A percentile compares a stretch with the other conserved stretches of the same genome.
Evolutionary conservation across 2,329 filamentous ascomycete species (phyloP).

Genomic region (Ceratocystiopsis minuta): DNA sequence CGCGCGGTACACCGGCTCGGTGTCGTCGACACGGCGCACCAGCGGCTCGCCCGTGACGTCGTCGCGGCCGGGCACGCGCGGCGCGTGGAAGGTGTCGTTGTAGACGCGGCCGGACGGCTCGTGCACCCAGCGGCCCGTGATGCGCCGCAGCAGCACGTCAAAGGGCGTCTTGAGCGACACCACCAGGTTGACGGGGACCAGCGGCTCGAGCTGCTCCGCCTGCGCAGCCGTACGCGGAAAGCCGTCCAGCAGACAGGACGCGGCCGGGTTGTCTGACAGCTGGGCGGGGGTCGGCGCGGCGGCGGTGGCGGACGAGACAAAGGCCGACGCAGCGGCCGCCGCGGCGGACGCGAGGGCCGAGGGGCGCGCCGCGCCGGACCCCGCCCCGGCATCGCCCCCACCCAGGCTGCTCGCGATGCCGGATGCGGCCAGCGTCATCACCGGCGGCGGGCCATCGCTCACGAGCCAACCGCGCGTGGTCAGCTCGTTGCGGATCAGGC

Average conservation of each 20-base stretch:
- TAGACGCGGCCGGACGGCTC: constrained; percentile 82
- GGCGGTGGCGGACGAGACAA: constrained; percentile 21
- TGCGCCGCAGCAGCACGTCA: constrained; percentile 73
- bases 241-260: constrained; percentile 89
- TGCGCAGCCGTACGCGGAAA: constrained; percentile 81
- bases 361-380: too few species aligned
- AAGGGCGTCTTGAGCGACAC: constrained; percentile 74
- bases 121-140: constrained; percentile 86
- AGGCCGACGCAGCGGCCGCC: constrained; percentile 13
- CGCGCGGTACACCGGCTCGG: constrained; percentile 66
- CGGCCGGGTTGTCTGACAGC: constrained; percentile 50
- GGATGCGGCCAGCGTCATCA: constrained; percentile 33
- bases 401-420: constrained; percentile 14
- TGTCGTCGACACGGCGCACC: constrained; percentile 70
- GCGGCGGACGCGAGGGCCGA: constrained; percentile 8
- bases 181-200: constrained; percentile 90
- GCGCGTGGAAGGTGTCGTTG: constrained; percentile 84
- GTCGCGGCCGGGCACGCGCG: constrained; percentile 62
- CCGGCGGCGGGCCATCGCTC: constrained; percentile 21
- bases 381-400: too few species aligned
- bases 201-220: constrained; percentile 54
- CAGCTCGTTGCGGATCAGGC: constrained; percentile 81
- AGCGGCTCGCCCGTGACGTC: constrained; percentile 81
- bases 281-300: background rate
- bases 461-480: constrained; percentile 69